Evolutionary conservation across 768 basidiomycete species (phyloP).

Genomic region (Scleroderma citrinum): DNA sequence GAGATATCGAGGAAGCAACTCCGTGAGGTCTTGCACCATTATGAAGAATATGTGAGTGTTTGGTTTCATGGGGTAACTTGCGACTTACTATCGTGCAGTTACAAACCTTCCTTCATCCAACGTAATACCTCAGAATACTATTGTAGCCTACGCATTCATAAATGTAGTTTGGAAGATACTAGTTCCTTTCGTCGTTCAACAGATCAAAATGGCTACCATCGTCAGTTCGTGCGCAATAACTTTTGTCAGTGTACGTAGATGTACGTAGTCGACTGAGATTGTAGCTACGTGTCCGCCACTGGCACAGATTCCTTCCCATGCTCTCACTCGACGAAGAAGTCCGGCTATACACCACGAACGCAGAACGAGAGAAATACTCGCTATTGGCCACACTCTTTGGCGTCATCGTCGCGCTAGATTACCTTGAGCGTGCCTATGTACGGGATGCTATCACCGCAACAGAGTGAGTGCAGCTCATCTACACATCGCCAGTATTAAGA

Average conservation of each 20-base stretch:
- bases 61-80: not conserved
- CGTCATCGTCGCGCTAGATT: conserved; percentile 87
- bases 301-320: too few relatives aligned
- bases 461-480: conserved; percentile 56
- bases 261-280: too few relatives aligned
- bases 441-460: conserved; percentile 86
- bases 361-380: conserved; percentile 85
- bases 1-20: conserved; percentile 82
- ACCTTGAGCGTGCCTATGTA: conserved; percentile 92
- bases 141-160: too few relatives aligned
- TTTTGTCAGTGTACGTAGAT: too few relatives aligned
- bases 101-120: conserved; percentile 42
- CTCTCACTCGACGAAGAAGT: conserved; percentile 88
- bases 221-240: too few relatives aligned
- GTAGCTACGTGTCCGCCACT: too few relatives aligned
- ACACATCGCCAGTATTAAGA: conserved; percentile 5
- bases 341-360: conserved; percentile 78
- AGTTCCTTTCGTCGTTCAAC: too few relatives aligned
- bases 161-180: too few relatives aligned
- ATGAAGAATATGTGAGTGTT: conserved; percentile 78
- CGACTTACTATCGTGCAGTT: conserved; percentile 23
- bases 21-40: conserved; percentile 76
- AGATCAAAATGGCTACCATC: too few relatives aligned
- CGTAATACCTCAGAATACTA: conserved; percentile 8
- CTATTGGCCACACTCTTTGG: conserved; percentile 87